phyloP scores from a whole-genome alignment of 805 yeast species.

The Ogataea allantospora region DNA sequence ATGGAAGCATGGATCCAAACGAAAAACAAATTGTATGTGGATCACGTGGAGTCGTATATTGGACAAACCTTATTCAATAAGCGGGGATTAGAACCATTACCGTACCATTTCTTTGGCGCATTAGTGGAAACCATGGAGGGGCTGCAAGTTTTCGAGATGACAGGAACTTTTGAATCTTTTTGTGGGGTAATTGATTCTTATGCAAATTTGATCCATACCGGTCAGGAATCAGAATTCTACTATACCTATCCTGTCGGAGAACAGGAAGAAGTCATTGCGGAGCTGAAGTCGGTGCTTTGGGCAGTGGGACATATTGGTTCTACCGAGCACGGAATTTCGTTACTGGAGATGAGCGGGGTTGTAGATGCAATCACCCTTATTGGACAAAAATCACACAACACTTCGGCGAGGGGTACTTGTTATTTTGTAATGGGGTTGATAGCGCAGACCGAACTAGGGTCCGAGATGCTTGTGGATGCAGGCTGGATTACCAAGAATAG shows the following conservation, averaged over 20 bases:
- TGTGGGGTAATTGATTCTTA: slow-evolving; percentile 20
- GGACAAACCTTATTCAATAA: slow-evolving; percentile 20
- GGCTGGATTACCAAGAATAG: slow-evolving; percentile 63
- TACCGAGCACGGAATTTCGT: slow-evolving; percentile 62
- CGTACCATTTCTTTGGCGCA: slow-evolving; percentile 76
- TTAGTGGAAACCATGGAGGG: slow-evolving; percentile 83
- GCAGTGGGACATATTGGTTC: slow-evolving; percentile 82
- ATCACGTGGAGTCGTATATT: slow-evolving; percentile 44
- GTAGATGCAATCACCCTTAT: slow-evolving; percentile 54
- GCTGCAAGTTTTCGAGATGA: slow-evolving; percentile 48
- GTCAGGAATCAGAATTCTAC: slow-evolving; percentile 23
- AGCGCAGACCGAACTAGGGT: slow-evolving; percentile 71
- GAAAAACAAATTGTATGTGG: slow-evolving; percentile 46
- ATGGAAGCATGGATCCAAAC: slow-evolving; percentile 64
- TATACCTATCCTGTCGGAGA: slow-evolving; percentile 19
- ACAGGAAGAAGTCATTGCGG: slow-evolving; percentile 38
- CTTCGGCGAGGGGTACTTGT: slow-evolving; percentile 73
- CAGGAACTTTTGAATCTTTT: slow-evolving; percentile 27
- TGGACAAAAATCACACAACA: slow-evolving; percentile 44
- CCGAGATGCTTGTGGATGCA: slow-evolving; percentile 78
- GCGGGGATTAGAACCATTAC: slow-evolving; percentile 31
- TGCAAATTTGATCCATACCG: slow-evolving; percentile 15
- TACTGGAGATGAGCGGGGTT: slow-evolving; percentile 48
- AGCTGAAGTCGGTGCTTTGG: slow-evolving; percentile 79
- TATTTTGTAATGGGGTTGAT: slow-evolving; percentile 76